These are phyloP conservation scores for Diutina mesorugosa DNA, from an alignment of 1,139 yeast species.

Conservation along the genomic window DNA sequence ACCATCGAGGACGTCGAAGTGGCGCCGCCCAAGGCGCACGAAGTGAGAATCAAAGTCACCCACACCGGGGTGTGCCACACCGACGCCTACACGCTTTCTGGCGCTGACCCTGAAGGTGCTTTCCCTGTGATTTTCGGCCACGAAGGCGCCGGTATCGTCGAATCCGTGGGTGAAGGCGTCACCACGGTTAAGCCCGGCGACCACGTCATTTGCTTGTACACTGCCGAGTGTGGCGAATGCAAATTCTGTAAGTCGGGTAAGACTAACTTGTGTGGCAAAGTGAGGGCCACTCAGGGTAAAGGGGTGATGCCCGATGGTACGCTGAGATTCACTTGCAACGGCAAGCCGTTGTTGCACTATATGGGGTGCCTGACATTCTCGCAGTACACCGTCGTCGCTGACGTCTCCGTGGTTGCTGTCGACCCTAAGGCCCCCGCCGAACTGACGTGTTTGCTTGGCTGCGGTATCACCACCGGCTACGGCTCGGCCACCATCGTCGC, in stretches of 20 bases:
- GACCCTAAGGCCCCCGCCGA: constrained; percentile 75
- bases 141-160: constrained; percentile 95
- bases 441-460: constrained; percentile 84
- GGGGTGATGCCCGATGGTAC: constrained; percentile 97
- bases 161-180: constrained; percentile 86
- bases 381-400: constrained; percentile 95
- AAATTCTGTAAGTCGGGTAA: constrained; percentile 91
- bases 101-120: constrained; percentile 92
- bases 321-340: constrained; percentile 71
- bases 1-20: constrained; percentile 81
- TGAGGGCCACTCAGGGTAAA: constrained; percentile 83
- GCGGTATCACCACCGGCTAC: constrained; percentile 97
- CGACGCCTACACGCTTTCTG: constrained; percentile 92
- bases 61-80: constrained; percentile 97
- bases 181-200: constrained; percentile 80
- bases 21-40: constrained; percentile 90
- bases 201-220: constrained; percentile 81
- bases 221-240: constrained; percentile 93
- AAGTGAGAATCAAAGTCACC: constrained; percentile 79
- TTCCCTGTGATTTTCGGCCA: constrained; percentile 91
- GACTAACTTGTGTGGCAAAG: constrained; percentile 87
- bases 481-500: constrained; percentile 97
- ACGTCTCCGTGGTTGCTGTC: constrained; percentile 92
- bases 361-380: constrained; percentile 98
- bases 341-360: constrained; percentile 74